Percentiles rank a stretch among this genome's conserved stretches.
Evolutionary conservation across 176 grass and related monocot species (phyloP).

Genomic region (Carex pumila): DNA sequence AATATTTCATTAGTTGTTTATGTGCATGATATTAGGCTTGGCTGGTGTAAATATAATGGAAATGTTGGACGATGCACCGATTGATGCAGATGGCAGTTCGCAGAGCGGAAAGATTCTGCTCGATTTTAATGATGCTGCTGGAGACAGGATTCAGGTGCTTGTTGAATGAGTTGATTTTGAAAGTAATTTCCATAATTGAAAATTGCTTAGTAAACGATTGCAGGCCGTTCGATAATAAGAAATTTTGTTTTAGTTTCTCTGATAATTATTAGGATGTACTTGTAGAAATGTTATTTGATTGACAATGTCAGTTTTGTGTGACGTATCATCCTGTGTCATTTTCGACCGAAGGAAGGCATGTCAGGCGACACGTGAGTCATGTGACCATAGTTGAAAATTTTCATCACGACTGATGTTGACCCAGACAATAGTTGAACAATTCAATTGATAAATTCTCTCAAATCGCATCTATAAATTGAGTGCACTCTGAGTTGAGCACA

Average conservation of each 20-base stretch:
- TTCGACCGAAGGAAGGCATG: no score
- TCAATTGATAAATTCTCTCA: no score
- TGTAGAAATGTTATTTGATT: no score
- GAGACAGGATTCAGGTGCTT: slow-evolving; percentile 82
- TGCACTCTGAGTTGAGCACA: no score
- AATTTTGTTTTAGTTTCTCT: background rate
- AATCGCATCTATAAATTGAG: no score
- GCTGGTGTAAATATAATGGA: slow-evolving; percentile 84
- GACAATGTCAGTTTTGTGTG: no score
- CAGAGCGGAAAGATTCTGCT: slow-evolving; percentile 77
- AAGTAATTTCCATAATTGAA: background rate
- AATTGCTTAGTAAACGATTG: background rate
- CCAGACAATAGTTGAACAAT: no score
- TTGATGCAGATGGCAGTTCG: slow-evolving; percentile 36
- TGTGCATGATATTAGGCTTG: slow-evolving; percentile 47
- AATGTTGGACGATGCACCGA: slow-evolving; percentile 57
- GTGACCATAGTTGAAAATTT: no score
- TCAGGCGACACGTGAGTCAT: no score
- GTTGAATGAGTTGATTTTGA: slow-evolving; percentile 34
- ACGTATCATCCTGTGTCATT: no score
- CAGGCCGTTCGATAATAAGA: background rate
- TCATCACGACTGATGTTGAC: no score
- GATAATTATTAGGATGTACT: no score
- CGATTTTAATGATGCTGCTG: slow-evolving; percentile 66
- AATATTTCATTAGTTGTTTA: background rate